Evolutionary conservation across 768 basidiomycete genomes (phyloP), one percentile per base, ranked within the genome.

Genomic region (Mycena latifolia): DNA sequence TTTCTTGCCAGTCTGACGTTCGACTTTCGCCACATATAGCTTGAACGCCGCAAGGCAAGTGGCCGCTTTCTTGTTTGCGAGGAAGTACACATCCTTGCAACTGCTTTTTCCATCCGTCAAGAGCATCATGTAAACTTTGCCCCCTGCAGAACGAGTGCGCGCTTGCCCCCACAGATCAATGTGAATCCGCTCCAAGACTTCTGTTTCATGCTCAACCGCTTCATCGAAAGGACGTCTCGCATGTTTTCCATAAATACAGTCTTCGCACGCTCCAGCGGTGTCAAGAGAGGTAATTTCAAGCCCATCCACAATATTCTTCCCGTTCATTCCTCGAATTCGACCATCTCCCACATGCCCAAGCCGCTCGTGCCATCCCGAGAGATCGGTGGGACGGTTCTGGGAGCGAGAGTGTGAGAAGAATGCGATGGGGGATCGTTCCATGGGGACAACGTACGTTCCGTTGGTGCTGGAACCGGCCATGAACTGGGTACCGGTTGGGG

Each of bases 211-310:
- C 18, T 27, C 14, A 10, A 41, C 54, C 17, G 27, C 29, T 3
- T 8, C 54, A 14, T 55, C 54, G 41, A 55, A 55, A 24, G 54
- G 54, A 31, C 28, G 28, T 2, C 51, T 29, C 4, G 28, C 18
- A 7, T 56, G 55, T 45, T 56, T 45, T 43, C 43, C 55, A 31
- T 29, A 47, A 35, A 57, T 57, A 24, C 55, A 57, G 31, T 47
- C 55, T 37, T 57, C 29, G 7, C 43, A 57, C 22, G 41, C 41
- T 2, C 43, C 55, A 12, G 4, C 3, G 28, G 24, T 9, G 28
- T 22, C 20, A 0, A 45, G 12, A 2, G 29, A n/a, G n/a, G n/a
- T n/a, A n/a, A n/a, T n/a, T n/a, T n/a, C n/a, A n/a, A n/a, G n/a
- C n/a, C n/a, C n/a, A n/a, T n/a, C n/a, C n/a, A n/a, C n/a, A n/a